These are phyloP conservation scores for Metschnikowia anglica DNA, from an alignment of 805 yeast genomes.

Conservation along the genomic window DNA sequence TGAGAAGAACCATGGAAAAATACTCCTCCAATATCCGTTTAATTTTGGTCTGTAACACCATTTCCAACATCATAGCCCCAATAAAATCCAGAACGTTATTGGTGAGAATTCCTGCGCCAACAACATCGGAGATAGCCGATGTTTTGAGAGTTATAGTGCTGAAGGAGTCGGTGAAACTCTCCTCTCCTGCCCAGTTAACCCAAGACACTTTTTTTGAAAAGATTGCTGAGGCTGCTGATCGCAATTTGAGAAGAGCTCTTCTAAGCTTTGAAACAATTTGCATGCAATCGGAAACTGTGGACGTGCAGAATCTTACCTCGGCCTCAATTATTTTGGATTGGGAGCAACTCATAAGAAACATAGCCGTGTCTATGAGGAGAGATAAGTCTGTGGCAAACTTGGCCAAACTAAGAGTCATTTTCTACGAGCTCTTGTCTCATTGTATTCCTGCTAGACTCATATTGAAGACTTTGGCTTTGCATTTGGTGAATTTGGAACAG, in stretches of 20 bases:
- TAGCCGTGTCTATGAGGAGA: slow-evolving; percentile 58
- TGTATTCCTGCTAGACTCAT: slow-evolving; percentile 90
- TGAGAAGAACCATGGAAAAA: slow-evolving; percentile 94
- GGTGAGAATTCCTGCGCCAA: slow-evolving; percentile 85
- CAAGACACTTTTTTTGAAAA: slow-evolving; percentile 39
- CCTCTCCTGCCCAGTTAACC: slow-evolving; percentile 38
- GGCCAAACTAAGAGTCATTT: slow-evolving; percentile 60
- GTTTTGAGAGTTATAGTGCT: slow-evolving; percentile 57
- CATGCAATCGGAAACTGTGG: slow-evolving; percentile 60
- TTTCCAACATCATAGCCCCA: slow-evolving; percentile 90
- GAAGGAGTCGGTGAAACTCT: slow-evolving; percentile 52
- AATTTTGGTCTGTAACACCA: slow-evolving; percentile 81
- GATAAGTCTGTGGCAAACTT: slow-evolving; percentile 64
- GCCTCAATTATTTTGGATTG: slow-evolving; percentile 76
- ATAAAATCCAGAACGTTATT: slow-evolving; percentile 89
- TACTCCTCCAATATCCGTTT: slow-evolving; percentile 85
- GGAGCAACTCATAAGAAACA: slow-evolving; percentile 71
- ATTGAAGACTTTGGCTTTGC: slow-evolving; percentile 55
- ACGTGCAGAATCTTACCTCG: slow-evolving; percentile 26
- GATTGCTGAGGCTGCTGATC: slow-evolving; percentile 55
- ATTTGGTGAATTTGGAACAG: slow-evolving; percentile 36
- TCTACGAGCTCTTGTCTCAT: slow-evolving; percentile 86
- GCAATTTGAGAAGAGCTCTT: slow-evolving; percentile 77
- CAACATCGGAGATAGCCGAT: slow-evolving; percentile 50
- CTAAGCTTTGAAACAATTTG: slow-evolving; percentile 80